Percentiles rank a stretch among this genome's conserved stretches.
phyloP scores from a whole-genome alignment of 176 grass and related monocot genomes.

The Paspalum notatum region DNA sequence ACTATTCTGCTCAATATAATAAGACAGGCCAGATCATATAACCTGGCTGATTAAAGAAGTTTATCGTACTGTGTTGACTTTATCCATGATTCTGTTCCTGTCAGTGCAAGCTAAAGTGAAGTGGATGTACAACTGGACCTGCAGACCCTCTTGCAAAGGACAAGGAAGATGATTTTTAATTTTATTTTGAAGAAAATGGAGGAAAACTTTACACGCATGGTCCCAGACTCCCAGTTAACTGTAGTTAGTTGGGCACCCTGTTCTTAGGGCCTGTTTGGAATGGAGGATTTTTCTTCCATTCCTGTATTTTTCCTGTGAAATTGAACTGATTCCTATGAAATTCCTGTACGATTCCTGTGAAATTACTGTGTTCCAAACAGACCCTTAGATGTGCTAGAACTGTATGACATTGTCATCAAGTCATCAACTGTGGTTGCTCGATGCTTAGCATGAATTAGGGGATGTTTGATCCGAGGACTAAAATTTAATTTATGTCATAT shows the following conservation, averaged over 20 bases:
- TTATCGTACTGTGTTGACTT: constrained; percentile 40
- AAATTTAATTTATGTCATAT: too few species aligned
- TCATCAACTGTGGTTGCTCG: constrained; percentile 6
- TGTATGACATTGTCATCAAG: neutral
- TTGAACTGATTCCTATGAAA: too few species aligned
- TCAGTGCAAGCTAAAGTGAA: constrained; percentile 48
- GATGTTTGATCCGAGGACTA: too few species aligned
- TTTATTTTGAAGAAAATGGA: neutral
- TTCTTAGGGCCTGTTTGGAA: too few species aligned
- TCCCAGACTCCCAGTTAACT: neutral
- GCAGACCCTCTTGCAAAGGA: constrained; percentile 10
- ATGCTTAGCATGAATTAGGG: neutral
- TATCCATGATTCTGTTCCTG: neutral
- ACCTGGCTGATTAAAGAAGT: constrained; percentile 28
- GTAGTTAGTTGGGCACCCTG: constrained; percentile 17
- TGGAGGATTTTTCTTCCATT: too few species aligned
- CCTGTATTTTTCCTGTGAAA: too few species aligned
- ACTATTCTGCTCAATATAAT: constrained; percentile 18
- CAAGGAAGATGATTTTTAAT: neutral
- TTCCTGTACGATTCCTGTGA: too few species aligned
- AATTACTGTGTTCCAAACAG: too few species aligned
- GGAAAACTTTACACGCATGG: neutral
- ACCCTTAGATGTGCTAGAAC: neutral
- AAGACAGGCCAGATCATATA: constrained; percentile 31
- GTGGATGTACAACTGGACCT: constrained; percentile 11